phyloP scores from a whole-genome alignment of 164 flowering plant species.

The Nymphaea colorata region DNA sequence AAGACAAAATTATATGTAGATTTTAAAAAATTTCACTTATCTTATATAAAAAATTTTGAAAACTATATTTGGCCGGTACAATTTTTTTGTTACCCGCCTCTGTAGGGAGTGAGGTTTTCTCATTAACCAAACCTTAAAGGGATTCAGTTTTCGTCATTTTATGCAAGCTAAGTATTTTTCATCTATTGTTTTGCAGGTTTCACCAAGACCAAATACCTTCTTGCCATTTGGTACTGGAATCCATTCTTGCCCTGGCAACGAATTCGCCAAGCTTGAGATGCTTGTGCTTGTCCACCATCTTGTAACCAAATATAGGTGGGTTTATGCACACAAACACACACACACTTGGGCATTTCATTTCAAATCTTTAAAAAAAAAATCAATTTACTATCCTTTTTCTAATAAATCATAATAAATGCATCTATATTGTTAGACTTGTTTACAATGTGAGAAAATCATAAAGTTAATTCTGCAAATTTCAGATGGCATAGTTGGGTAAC shows the following conservation, averaged over 20 bases:
- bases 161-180: no score
- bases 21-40: constrained; percentile 35
- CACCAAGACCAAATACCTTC: constrained; percentile 65
- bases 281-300: constrained; percentile 47
- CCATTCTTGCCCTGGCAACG: constrained; percentile 77
- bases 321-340: no score
- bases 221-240: constrained; percentile 73
- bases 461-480: neutral
- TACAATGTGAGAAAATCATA: constrained; percentile 25
- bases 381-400: no score
- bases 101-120: constrained; percentile 58
- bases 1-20: constrained; percentile 36
- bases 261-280: constrained; percentile 74
- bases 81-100: no score
- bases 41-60: constrained; percentile 38
- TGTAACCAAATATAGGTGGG: constrained; percentile 52
- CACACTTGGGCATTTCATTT: no score
- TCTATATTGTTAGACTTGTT: constrained; percentile 4
- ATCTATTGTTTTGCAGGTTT: constrained; percentile 21
- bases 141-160: no score
- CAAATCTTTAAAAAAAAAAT: no score
- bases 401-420: no score
- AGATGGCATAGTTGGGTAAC: no score
- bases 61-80: constrained; percentile 39
- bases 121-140: constrained; percentile 25